Conservation (phyloP, 768 basidiomycete genomes). For the Podaxis sp. region DNA sequence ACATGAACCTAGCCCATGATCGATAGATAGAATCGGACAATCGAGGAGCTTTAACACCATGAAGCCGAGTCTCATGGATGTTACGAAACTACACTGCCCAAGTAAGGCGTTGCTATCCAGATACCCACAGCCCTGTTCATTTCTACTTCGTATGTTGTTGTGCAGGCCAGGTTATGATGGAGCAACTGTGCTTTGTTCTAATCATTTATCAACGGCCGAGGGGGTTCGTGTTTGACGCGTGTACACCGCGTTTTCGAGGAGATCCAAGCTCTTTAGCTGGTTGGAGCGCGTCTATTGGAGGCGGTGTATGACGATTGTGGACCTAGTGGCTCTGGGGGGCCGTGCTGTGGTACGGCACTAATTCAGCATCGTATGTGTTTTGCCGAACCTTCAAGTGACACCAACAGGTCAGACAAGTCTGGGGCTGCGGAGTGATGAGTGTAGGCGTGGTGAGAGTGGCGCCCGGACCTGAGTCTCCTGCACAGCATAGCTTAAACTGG, state of each 20-base stretch:
- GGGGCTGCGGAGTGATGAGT: background rate
- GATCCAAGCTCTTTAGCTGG: background rate
- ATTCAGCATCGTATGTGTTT: no score
- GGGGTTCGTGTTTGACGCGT: background rate
- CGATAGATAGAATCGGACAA: background rate
- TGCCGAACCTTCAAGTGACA: no score
- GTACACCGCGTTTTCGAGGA: background rate
- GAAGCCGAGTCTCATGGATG: background rate
- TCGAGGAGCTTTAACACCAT: background rate
- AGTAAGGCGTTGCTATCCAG: background rate
- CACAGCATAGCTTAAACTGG: background rate
- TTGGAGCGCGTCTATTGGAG: background rate
- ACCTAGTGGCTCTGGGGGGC: no score
- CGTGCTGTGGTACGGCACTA: no score
- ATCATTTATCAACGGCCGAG: background rate
- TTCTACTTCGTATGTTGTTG: background rate
- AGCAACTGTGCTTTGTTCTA: background rate
- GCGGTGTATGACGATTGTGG: background rate
- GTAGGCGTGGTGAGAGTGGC: no score
- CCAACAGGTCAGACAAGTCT: background rate
- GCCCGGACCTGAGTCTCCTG: background rate
- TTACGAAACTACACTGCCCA: background rate
- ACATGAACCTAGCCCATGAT: background rate
- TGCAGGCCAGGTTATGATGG: background rate
- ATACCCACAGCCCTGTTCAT: background rate